Conservation (phyloP, 78 protist species). For the Dictyostelium citrinum region DNA sequence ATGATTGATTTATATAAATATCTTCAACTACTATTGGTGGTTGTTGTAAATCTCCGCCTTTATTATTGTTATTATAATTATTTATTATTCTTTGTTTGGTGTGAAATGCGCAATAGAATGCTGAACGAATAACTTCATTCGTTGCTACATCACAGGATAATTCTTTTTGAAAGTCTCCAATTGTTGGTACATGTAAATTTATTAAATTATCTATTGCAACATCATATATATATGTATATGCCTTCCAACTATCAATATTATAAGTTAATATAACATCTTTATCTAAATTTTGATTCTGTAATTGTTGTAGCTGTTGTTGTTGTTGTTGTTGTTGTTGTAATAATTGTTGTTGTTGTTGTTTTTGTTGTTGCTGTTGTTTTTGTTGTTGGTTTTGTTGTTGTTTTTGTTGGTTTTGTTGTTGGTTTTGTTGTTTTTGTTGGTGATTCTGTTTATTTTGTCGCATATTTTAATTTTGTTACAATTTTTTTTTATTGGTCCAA, state of each 20-base stretch:
- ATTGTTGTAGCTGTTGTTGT: not conserved
- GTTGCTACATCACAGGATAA: not conserved
- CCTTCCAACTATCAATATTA: slow-evolving; percentile 25
- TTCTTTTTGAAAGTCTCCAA: slow-evolving; percentile 4
- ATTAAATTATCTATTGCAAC: slow-evolving; percentile 16
- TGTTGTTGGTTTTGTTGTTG: too few species aligned
- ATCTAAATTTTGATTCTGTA: not conserved
- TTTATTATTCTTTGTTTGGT: slow-evolving; percentile 5
- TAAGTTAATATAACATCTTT: not conserved
- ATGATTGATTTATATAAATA: slow-evolving; percentile 29
- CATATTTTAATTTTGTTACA: too few species aligned
- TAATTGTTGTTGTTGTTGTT: not conserved
- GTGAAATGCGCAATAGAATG: slow-evolving; percentile 65
- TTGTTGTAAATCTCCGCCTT: not conserved
- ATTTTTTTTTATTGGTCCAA: too few species aligned
- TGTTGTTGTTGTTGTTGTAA: not conserved
- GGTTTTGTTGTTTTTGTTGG: too few species aligned
- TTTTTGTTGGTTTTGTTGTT: too few species aligned
- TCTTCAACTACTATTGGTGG: not conserved
- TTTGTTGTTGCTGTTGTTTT: too few species aligned
- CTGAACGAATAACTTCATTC: slow-evolving; percentile 20
- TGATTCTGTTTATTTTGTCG: too few species aligned
- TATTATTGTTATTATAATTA: not conserved
- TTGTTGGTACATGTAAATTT: slow-evolving; percentile 7
- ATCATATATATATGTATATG: slow-evolving; percentile 55